These are phyloP conservation scores for Metschnikowia santaceciliae DNA, from an alignment of 805 yeast species.

Conservation along the genomic window DNA sequence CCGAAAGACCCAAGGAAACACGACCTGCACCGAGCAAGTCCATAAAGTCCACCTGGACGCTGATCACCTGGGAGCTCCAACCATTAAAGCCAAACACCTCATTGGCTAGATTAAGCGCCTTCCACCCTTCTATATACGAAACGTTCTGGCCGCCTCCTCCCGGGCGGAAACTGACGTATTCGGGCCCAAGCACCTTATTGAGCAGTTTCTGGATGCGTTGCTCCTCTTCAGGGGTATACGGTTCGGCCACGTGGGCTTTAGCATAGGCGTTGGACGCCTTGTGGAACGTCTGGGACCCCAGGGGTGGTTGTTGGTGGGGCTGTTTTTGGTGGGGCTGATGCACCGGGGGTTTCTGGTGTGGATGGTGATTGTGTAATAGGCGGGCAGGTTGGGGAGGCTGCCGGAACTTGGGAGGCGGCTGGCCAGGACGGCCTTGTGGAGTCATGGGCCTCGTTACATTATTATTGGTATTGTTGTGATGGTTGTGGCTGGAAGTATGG, in stretches of 20 bases:
- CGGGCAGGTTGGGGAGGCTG: not conserved
- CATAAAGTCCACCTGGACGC: constrained; percentile 63
- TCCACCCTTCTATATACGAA: constrained; percentile 81
- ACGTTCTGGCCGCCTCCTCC: constrained; percentile 71
- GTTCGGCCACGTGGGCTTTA: constrained; percentile 16
- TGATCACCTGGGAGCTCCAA: constrained; percentile 71
- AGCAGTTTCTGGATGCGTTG: constrained; percentile 30
- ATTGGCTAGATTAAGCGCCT: constrained; percentile 73
- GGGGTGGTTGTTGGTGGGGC: too few species aligned
- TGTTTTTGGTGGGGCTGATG: not conserved
- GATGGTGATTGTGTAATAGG: too few species aligned
- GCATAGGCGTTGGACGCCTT: not conserved
- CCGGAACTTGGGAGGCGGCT: not conserved
- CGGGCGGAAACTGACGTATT: constrained; percentile 68
- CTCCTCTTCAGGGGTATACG: constrained; percentile 33
- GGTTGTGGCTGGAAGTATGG: not conserved
- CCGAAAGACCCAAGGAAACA: constrained; percentile 64
- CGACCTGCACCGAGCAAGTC: constrained; percentile 54
- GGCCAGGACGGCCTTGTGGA: not conserved
- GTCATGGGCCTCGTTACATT: not conserved
- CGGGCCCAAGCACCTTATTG: constrained; percentile 60
- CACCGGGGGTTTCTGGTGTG: not conserved
- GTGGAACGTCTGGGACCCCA: not conserved
- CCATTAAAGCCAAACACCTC: constrained; percentile 81
- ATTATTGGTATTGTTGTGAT: not conserved